These are phyloP conservation scores for Brassica balearica DNA, from an alignment of 441 rosid genomes.

Conservation along the genomic window DNA sequence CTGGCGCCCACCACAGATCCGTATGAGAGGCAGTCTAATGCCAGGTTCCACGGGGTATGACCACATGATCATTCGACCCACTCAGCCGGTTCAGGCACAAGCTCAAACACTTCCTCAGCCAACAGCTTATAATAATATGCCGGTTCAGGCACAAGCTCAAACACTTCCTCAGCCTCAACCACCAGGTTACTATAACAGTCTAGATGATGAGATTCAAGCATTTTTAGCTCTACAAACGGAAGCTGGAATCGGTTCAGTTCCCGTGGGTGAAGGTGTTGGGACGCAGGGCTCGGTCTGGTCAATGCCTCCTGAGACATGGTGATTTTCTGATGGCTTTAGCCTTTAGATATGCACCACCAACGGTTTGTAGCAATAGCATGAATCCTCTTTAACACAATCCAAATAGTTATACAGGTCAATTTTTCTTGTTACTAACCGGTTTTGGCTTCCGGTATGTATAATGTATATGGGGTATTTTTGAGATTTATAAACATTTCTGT, in stretches of 20 bases:
- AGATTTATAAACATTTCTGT: neutral
- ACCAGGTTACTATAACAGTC: neutral
- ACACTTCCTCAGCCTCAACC: neutral
- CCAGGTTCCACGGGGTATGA: constrained; percentile 56
- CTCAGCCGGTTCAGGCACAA: constrained; percentile 34
- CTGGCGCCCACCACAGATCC: constrained; percentile 60
- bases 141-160: constrained; percentile 2
- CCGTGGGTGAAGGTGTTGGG: constrained; percentile 24
- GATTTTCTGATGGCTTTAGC: constrained; percentile 29
- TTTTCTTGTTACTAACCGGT: constrained; percentile 18
- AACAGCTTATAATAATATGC: neutral
- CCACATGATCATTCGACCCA: constrained; percentile 72
- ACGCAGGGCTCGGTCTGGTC: constrained; percentile 17
- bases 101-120: neutral
- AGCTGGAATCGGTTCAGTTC: constrained; percentile 21
- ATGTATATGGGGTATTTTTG: constrained; percentile 10
- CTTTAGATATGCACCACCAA: constrained; percentile 29
- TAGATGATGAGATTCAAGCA: constrained; percentile 4
- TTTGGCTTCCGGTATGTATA: constrained; percentile 30
- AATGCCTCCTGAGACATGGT: constrained; percentile 43
- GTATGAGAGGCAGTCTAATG: constrained; percentile 82
- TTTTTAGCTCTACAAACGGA: constrained; percentile 28
- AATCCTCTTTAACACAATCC: constrained; percentile 9
- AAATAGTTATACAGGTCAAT: neutral
- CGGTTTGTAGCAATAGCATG: constrained; percentile 6